Evolutionary conservation across 495 filamentous ascomycete genomes (phyloP).

Genomic region (Chaetomium cochliodes): DNA sequence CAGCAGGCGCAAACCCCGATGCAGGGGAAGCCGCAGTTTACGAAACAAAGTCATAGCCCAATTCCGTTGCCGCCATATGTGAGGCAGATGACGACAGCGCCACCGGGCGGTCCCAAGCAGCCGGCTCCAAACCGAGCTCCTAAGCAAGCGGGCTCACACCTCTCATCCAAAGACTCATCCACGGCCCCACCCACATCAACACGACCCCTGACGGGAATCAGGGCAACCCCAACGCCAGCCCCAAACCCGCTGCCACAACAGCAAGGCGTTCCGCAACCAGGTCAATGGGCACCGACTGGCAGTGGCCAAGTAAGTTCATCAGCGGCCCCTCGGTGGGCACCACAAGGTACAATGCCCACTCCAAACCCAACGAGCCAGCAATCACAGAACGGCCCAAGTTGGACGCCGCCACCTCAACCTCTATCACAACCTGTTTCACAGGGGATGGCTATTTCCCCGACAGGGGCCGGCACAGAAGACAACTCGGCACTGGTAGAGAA

Average conservation of each 20-base stretch:
- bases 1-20: slow-evolving; percentile 10
- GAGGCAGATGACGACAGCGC: slow-evolving; percentile 20
- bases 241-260: not conserved
- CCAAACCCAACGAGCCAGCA: slow-evolving; percentile 10
- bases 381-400: not conserved
- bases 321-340: not conserved
- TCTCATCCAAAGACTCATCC: not conserved
- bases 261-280: not conserved
- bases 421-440: not conserved
- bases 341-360: not conserved
- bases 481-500: slow-evolving; percentile 48
- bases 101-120: slow-evolving; percentile 7
- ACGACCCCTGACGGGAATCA: not conserved
- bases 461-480: not conserved
- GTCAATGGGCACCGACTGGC: not conserved
- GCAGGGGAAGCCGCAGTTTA: slow-evolving; percentile 10
- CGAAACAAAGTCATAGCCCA: slow-evolving; percentile 39
- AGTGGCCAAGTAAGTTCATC: not conserved
- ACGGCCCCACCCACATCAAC: not conserved
- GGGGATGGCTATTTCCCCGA: not conserved
- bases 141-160: slow-evolving; percentile 8
- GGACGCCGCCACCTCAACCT: not conserved
- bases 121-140: slow-evolving; percentile 22
- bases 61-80: slow-evolving; percentile 37
- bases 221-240: not conserved